Conservation (phyloP, 805 yeast genomes). For the Hanseniaspora nectarophila region DNA sequence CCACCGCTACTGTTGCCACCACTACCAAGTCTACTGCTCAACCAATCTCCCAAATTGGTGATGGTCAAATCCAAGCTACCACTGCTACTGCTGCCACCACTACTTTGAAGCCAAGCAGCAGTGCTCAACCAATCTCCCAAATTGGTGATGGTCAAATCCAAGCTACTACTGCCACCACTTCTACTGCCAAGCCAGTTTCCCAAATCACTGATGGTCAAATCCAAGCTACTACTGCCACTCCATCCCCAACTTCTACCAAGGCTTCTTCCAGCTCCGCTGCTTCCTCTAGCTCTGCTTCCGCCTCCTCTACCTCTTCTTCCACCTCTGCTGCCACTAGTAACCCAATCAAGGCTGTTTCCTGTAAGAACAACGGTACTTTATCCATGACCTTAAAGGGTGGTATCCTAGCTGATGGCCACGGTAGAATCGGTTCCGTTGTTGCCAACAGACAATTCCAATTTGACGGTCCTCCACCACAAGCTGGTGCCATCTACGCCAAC, state of each 20-base stretch:
- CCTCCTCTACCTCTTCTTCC: constrained; percentile 20
- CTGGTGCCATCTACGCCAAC: constrained; percentile 51
- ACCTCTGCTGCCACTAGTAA: constrained; percentile 20
- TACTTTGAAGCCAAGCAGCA: no score
- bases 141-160: constrained; percentile 36
- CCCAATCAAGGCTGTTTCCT: constrained; percentile 20
- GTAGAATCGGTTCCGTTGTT: constrained; percentile 61
- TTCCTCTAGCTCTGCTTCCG: constrained; percentile 17
- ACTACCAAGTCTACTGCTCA: constrained; percentile 20
- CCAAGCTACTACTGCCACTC: constrained; percentile 35
- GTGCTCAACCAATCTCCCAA: constrained; percentile 27
- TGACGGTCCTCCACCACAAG: constrained; percentile 71
- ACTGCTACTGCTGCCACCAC: constrained; percentile 25
- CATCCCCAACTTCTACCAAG: no score
- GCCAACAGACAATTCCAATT: constrained; percentile 68
- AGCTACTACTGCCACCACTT: constrained; percentile 32
- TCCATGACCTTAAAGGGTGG: constrained; percentile 40
- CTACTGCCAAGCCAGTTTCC: constrained; percentile 18
- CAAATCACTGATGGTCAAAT: no score
- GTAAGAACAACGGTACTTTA: constrained; percentile 32
- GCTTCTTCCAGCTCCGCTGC: no score
- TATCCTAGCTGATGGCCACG: constrained; percentile 41
- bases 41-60: constrained; percentile 30
- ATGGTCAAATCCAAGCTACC: constrained; percentile 33
- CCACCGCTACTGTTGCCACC: constrained; percentile 24